Conservation (phyloP, 768 basidiomycete species). For the Xerocomellus intermedius region DNA sequence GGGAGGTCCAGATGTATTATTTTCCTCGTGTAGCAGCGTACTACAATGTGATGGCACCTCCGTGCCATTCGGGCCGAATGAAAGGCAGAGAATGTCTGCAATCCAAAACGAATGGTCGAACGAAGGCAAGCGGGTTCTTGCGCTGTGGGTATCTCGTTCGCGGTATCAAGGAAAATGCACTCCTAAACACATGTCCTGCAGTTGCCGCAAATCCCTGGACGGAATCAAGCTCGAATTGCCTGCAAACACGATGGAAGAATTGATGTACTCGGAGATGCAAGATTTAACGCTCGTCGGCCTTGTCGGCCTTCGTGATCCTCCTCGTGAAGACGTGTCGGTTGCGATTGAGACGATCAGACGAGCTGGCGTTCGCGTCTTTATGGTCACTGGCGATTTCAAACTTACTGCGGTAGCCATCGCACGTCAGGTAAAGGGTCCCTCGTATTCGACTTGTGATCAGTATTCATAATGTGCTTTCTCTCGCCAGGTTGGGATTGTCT, state of each 20-base stretch:
- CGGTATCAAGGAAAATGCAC: not conserved
- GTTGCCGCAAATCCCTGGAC: conserved; percentile 31
- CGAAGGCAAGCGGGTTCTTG: conserved; percentile 53
- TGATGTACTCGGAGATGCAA: conserved; percentile 37
- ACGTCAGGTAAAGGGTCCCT: conserved; percentile 36
- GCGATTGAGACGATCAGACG: conserved; percentile 47
- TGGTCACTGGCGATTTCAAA: conserved; percentile 58
- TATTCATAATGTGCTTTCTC: not conserved
- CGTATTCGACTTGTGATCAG: not conserved
- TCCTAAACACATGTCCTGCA: not conserved
- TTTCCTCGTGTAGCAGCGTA: conserved; percentile 37
- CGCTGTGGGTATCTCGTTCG: conserved; percentile 30
- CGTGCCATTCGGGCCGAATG: conserved; percentile 29
- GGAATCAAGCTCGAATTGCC: conserved; percentile 20
- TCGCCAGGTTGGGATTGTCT: conserved; percentile 42
- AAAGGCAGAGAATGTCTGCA: conserved; percentile 20
- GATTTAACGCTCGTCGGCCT: conserved; percentile 50
- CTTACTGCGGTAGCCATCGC: conserved; percentile 54
- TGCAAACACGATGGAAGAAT: conserved; percentile 35
- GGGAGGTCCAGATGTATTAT: conserved; percentile 57
- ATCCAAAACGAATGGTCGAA: conserved; percentile 45
- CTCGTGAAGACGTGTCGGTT: conserved; percentile 47
- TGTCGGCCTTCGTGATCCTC: conserved; percentile 56
- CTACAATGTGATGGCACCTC: conserved; percentile 32
- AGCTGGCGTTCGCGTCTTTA: conserved; percentile 54